These are phyloP conservation scores for Pholiota conissans DNA, from an alignment of 768 basidiomycete genomes.

Conservation along the genomic window DNA sequence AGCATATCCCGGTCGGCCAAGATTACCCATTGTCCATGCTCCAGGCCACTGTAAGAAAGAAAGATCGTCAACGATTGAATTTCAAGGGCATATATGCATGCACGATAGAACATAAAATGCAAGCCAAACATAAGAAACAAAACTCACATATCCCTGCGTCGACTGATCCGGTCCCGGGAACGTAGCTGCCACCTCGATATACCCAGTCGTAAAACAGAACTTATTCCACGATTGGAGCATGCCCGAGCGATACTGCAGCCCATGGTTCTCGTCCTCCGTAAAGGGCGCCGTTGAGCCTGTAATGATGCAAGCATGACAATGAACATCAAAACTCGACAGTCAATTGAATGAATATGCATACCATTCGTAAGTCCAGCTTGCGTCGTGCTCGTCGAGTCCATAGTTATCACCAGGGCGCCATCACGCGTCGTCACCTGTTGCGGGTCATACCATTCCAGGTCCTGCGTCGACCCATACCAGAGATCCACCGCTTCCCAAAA, in stretches of 20 bases:
- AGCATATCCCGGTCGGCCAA: slow-evolving; percentile 78
- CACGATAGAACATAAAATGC: neutral
- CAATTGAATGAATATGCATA: too few species aligned
- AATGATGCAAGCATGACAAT: too few species aligned
- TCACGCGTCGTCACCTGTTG: slow-evolving; percentile 61
- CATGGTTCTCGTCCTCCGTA: slow-evolving; percentile 49
- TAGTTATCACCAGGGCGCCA: slow-evolving; percentile 68
- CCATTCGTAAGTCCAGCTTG: slow-evolving; percentile 14
- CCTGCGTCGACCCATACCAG: slow-evolving; percentile 72
- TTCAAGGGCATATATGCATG: neutral
- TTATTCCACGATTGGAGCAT: slow-evolving; percentile 94
- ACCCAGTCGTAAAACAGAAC: slow-evolving; percentile 81
- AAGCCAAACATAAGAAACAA: neutral
- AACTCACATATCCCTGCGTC: slow-evolving; percentile 48
- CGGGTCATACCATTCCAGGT: slow-evolving; percentile 80
- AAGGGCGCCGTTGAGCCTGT: slow-evolving; percentile 48
- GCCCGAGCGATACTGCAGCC: slow-evolving; percentile 63
- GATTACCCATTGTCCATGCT: slow-evolving; percentile 88
- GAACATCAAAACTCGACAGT: too few species aligned
- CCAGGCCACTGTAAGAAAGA: slow-evolving; percentile 66
- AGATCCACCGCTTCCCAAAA: slow-evolving; percentile 73
- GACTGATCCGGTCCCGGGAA: slow-evolving; percentile 60
- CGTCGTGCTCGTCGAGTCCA: slow-evolving; percentile 46
- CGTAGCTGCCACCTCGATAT: slow-evolving; percentile 66
- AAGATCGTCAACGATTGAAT: neutral